Conservation (phyloP, 148 eudicot species). For the Cornus florida region DNA sequence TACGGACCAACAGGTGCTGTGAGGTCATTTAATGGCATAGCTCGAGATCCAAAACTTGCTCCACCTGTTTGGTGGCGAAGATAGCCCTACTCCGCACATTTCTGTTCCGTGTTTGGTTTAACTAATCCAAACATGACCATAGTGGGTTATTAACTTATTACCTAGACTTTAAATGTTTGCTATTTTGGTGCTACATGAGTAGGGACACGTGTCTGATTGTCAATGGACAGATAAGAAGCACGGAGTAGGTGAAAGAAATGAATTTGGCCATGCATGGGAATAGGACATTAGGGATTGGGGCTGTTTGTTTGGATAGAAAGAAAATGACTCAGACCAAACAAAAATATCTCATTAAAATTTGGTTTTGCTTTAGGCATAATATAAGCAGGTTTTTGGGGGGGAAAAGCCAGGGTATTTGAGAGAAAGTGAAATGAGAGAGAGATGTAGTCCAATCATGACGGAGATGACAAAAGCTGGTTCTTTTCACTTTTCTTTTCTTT, state of each 20-base stretch:
- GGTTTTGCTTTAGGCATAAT: neutral
- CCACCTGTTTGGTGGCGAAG: neutral
- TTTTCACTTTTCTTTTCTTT: neutral
- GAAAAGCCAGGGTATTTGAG: neutral
- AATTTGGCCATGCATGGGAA: too few relatives aligned
- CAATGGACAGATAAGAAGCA: neutral
- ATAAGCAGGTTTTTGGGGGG: neutral
- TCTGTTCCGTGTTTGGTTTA: neutral
- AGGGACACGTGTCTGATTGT: neutral
- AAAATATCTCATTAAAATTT: too few relatives aligned
- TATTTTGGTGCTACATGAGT: neutral
- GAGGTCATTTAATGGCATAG: neutral
- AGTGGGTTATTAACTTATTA: neutral
- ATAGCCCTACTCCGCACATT: neutral
- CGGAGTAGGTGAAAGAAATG: neutral
- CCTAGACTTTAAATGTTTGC: neutral
- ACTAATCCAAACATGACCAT: neutral
- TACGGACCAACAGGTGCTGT: neutral
- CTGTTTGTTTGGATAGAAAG: neutral
- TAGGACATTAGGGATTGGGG: neutral
- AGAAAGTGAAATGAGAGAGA: neutral
- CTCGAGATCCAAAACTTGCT: constrained; percentile 4
- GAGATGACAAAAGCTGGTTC: neutral
- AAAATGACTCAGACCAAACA: neutral
- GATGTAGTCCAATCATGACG: neutral